Percentiles rank a stretch among this genome's conserved stretches.
Evolutionary conservation across 192 early-diverging fungal genomes (phyloP).

Genomic region (Coemansia sp.): DNA sequence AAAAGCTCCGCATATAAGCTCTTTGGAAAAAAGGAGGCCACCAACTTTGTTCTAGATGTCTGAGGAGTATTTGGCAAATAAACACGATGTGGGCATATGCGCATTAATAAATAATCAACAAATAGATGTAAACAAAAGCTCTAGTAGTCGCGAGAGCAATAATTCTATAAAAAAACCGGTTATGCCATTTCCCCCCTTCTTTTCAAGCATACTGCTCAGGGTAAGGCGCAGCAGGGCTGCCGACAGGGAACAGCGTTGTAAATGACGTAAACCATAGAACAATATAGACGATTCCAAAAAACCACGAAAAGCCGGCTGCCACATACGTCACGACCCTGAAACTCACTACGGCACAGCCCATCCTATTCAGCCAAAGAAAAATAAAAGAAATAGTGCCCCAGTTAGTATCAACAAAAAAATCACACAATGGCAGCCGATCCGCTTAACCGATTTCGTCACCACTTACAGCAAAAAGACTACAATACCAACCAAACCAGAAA

Average conservation of each 20-base stretch:
- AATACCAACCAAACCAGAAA: neutral
- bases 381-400: neutral
- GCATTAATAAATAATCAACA: neutral
- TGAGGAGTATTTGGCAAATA: neutral
- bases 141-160: neutral
- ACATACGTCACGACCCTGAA: constrained; percentile 42
- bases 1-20: neutral
- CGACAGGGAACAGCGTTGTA: constrained; percentile 38
- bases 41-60: neutral
- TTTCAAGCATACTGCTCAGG: constrained; percentile 6
- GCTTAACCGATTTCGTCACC: neutral
- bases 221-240: neutral
- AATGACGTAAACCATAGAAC: constrained; percentile 52
- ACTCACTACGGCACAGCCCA: constrained; percentile 42
- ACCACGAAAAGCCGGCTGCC: constrained; percentile 41
- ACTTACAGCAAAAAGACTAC: constrained; percentile 51
- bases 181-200: neutral
- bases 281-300: constrained; percentile 47
- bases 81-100: constrained; percentile 2
- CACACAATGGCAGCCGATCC: neutral
- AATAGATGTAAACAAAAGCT: neutral
- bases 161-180: neutral
- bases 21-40: neutral
- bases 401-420: neutral
- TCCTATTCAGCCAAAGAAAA: constrained; percentile 20